Conservation (phyloP, 2,329 filamentous ascomycete species). For the Venturia effusa region DNA sequence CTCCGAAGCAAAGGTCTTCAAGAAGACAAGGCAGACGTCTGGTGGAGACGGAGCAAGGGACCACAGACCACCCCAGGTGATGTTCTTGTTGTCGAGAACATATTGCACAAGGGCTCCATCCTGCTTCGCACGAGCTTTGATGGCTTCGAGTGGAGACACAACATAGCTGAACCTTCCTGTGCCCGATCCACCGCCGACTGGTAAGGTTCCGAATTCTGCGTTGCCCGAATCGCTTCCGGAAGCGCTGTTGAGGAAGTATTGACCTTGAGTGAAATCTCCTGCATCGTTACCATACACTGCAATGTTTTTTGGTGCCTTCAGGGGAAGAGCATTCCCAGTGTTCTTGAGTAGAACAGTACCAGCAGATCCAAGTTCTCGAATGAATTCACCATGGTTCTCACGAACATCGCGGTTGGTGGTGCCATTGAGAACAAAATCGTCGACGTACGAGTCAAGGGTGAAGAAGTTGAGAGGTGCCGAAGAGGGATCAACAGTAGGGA, state of each 20-base stretch:
- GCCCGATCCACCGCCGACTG: slow-evolving; percentile 58
- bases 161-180: slow-evolving; percentile 36
- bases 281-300: slow-evolving; percentile 65
- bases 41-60: slow-evolving; percentile 15
- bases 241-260: slow-evolving; percentile 22
- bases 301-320: slow-evolving; percentile 57
- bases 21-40: slow-evolving; percentile 33
- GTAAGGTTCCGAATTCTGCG: slow-evolving; percentile 47
- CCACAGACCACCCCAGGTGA: slow-evolving; percentile 17
- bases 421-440: slow-evolving; percentile 18
- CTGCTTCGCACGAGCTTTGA: slow-evolving; percentile 21
- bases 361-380: slow-evolving; percentile 32
- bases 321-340: slow-evolving; percentile 54
- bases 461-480: slow-evolving; percentile 27
- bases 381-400: slow-evolving; percentile 28
- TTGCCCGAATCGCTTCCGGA: slow-evolving; percentile 60
- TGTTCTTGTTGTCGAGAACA: slow-evolving; percentile 20
- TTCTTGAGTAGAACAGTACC: slow-evolving; percentile 51
- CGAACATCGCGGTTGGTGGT: slow-evolving; percentile 19
- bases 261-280: slow-evolving; percentile 57
- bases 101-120: slow-evolving; percentile 15
- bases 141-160: slow-evolving; percentile 26
- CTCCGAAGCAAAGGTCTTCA: slow-evolving; percentile 37
- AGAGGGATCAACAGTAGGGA: slow-evolving; percentile 17
- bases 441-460: slow-evolving; percentile 21